Evolutionary conservation across 148 eudicot species (phyloP), one percentile per base, ranked within the genome.

Genomic region (Beta vulgaris): DNA sequence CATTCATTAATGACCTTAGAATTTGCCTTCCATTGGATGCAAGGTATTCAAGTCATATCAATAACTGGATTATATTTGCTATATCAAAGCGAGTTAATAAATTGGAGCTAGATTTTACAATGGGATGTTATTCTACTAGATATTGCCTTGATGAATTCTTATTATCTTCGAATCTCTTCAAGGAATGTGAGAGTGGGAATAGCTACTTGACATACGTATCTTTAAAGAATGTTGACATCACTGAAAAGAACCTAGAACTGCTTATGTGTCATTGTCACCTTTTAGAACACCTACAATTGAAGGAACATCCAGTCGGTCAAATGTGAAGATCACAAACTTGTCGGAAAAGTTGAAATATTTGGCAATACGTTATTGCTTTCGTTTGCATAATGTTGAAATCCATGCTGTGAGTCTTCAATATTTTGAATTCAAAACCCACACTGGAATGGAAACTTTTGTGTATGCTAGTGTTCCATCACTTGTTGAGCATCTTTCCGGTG

Each of bases 11-110:
- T 34, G 34, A 40, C 31, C 66, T 75, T 35, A 65, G 64, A 75
- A 35, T 75, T 19, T 14, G 18, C 35, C 44, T 75, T 35, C 36
- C 12, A 40, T 66, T 75, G 7, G 51, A 40, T 53, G 3, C 4
- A 2, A 51, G 39, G n/a, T 18, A 53, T 25, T 35, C 51, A 28
- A 23, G 37, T 66, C 37, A 65, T 54, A 5, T 74, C 42, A 54
- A 75, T 42, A 36, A 13, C 15, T 68, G 79, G 73, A 43, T 76
- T 28, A 42, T 11, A n/a, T 68, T 76, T 57, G 73, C 79, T 6
- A 25, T 76, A 16, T 68, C 42, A 21, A 76, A 58, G 23, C 26
- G 63, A 76, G 78, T 68, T 19, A 55, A 68, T 13, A 21, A 68
- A 4, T 48, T 76, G 42, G 73, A 53, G 54, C 49, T 57, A 6